These are phyloP conservation scores for Exophiala calicioides DNA, from an alignment of 2,329 filamentous ascomycete species.

Conservation along the genomic window DNA sequence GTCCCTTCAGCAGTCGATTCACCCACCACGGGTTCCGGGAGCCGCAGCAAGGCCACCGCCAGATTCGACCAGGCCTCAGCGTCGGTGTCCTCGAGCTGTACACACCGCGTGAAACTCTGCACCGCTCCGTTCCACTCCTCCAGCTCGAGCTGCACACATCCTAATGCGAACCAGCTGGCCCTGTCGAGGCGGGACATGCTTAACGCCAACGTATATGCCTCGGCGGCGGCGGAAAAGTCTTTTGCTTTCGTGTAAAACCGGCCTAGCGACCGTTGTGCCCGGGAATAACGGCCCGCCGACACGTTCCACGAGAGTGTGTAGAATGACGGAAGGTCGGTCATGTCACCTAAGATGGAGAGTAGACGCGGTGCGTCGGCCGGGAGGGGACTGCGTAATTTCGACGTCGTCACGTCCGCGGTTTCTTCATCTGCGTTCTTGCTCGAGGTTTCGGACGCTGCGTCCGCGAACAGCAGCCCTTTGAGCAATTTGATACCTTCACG, in stretches of 20 bases:
- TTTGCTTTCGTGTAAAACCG: slow-evolving; percentile 70
- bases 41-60: slow-evolving; percentile 74
- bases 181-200: slow-evolving; percentile 78
- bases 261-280: slow-evolving; percentile 84
- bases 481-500: slow-evolving; percentile 78
- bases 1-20: slow-evolving; percentile 42
- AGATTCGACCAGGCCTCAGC: slow-evolving; percentile 95
- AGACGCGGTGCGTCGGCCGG: slow-evolving; percentile 76
- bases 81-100: slow-evolving; percentile 83
- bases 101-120: slow-evolving; percentile 78
- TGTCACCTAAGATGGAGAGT: slow-evolving; percentile 90
- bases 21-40: slow-evolving; percentile 32
- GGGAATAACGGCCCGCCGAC: slow-evolving; percentile 75
- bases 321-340: slow-evolving; percentile 71
- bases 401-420: slow-evolving; percentile 57
- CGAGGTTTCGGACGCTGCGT: too few species aligned
- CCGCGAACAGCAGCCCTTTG: slow-evolving; percentile 73
- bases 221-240: slow-evolving; percentile 68
- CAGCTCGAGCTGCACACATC: slow-evolving; percentile 81
- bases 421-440: too few species aligned
- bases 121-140: slow-evolving; percentile 75
- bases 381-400: slow-evolving; percentile 69
- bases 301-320: slow-evolving; percentile 89
- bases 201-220: slow-evolving; percentile 77
- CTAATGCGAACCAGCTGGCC: slow-evolving; percentile 84